A percentile compares a stretch with the other conserved stretches of the same genome.
phyloP scores from a whole-genome alignment of 768 basidiomycete genomes.

The Podaxis carcinomalis region DNA sequence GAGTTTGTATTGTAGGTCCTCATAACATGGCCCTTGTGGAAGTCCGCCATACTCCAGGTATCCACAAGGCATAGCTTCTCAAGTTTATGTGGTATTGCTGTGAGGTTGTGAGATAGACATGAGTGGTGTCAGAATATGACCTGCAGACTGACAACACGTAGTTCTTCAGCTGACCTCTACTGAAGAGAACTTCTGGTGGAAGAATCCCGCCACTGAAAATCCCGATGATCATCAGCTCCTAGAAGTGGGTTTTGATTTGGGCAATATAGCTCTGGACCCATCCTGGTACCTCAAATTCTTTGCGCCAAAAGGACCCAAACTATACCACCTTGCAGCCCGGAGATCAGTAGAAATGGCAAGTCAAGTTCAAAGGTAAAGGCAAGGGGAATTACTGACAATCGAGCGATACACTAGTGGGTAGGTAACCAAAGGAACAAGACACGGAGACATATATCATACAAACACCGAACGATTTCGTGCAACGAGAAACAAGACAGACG shows the following conservation, averaged over 20 bases:
- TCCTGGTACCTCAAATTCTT: too few relatives aligned
- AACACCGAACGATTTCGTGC: not conserved
- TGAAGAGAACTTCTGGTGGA: not conserved
- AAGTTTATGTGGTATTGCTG: not conserved
- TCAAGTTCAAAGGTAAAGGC: not conserved
- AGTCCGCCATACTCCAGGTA: not conserved
- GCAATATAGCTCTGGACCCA: too few relatives aligned
- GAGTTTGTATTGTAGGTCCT: not conserved
- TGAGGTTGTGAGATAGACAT: not conserved
- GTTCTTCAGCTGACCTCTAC: not conserved
- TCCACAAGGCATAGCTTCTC: too few relatives aligned
- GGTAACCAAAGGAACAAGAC: not conserved
- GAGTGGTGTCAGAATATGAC: not conserved
- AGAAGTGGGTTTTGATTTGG: too few relatives aligned
- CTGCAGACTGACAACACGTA: not conserved
- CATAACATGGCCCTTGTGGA: not conserved
- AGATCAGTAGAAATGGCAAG: too few relatives aligned
- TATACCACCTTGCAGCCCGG: too few relatives aligned
- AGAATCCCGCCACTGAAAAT: not conserved
- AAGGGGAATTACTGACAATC: not conserved
- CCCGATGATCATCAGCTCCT: not conserved
- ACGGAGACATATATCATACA: not conserved
- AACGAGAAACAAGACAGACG: not conserved
- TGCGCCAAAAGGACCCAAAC: too few relatives aligned
- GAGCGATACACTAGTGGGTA: not conserved